Evolutionary conservation across 1,139 yeast genomes (phyloP).

Genomic region (Keqinozyma sinolaborantium): DNA sequence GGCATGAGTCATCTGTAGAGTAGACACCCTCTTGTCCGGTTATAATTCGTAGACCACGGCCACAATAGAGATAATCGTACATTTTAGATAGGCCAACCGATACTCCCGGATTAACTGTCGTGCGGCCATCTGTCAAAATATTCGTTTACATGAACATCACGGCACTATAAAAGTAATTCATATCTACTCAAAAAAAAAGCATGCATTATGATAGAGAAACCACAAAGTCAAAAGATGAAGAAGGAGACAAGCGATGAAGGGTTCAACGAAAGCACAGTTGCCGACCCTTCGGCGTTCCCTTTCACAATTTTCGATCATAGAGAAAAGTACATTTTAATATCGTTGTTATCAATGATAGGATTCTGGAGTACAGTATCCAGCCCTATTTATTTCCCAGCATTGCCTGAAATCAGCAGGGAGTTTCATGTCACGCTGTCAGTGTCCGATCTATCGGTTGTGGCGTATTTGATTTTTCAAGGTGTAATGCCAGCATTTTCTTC

Average conservation of each 20-base stretch:
- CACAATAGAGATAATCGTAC: too few species aligned
- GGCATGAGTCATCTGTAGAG: too few species aligned
- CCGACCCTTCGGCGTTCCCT: conserved; percentile 3
- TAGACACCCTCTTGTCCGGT: too few species aligned
- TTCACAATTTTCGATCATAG: conserved; percentile 14
- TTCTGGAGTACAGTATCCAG: conserved; percentile 39
- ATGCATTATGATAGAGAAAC: neutral
- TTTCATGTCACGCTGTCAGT: conserved; percentile 22
- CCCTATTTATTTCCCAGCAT: conserved; percentile 41
- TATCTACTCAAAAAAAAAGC: too few species aligned
- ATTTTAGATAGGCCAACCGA: too few species aligned
- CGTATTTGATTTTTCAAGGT: conserved; percentile 37
- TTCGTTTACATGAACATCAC: too few species aligned
- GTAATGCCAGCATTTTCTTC: conserved; percentile 31
- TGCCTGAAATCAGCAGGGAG: conserved; percentile 28
- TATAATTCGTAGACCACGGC: too few species aligned
- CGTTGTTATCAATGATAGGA: conserved; percentile 28
- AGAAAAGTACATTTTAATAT: conserved; percentile 17
- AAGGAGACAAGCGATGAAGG: neutral
- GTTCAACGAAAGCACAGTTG: neutral
- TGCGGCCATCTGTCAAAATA: too few species aligned
- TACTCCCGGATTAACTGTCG: too few species aligned
- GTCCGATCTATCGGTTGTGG: conserved; percentile 34
- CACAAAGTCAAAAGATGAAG: neutral
- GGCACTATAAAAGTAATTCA: too few species aligned